Conservation (phyloP, 257 asterid genomes). For the Fraxinus excelsior region DNA sequence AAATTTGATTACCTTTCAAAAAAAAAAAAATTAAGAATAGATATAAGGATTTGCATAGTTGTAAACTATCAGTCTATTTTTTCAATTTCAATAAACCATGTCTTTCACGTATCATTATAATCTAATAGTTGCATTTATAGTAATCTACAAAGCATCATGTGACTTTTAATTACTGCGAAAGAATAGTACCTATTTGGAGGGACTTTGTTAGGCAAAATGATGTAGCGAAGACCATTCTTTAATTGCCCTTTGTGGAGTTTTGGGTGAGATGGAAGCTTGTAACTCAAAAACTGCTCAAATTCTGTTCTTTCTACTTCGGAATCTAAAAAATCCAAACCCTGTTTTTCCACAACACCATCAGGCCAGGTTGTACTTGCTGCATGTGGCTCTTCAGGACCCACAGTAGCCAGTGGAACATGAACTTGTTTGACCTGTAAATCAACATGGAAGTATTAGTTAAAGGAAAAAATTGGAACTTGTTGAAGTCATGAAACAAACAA, state of each 20-base stretch:
- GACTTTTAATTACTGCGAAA: slow-evolving; percentile 3
- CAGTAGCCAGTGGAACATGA: slow-evolving; percentile 66
- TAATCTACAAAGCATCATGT: slow-evolving; percentile 12
- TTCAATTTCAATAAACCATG: slow-evolving; percentile 8
- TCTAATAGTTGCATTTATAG: slow-evolving; percentile 24
- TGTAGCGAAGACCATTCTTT: slow-evolving; percentile 91
- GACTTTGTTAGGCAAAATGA: slow-evolving; percentile 93
- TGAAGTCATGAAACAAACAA: background rate
- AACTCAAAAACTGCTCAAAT: slow-evolving; percentile 63
- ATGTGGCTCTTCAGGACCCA: slow-evolving; percentile 99
- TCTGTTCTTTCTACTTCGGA: slow-evolving; percentile 63
- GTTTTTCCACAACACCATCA: slow-evolving; percentile 77
- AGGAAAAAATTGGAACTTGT: slow-evolving; percentile 20
- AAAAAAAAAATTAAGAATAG: background rate
- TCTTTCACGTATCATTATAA: slow-evolving; percentile 1
- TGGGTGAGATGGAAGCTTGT: slow-evolving; percentile 89
- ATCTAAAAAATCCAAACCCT: slow-evolving; percentile 60
- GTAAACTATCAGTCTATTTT: background rate
- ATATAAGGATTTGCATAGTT: background rate
- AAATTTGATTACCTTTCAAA: too few species aligned
- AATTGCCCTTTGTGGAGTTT: slow-evolving; percentile 90
- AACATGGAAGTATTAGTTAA: slow-evolving; percentile 10
- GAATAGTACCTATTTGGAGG: slow-evolving; percentile 84
- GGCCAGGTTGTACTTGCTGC: slow-evolving; percentile 97
- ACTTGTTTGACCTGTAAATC: slow-evolving; percentile 43